Evolutionary conservation across 129 eudicot species (phyloP), one percentile per base, ranked within the genome.

Genomic region (Flaveria brownii): DNA sequence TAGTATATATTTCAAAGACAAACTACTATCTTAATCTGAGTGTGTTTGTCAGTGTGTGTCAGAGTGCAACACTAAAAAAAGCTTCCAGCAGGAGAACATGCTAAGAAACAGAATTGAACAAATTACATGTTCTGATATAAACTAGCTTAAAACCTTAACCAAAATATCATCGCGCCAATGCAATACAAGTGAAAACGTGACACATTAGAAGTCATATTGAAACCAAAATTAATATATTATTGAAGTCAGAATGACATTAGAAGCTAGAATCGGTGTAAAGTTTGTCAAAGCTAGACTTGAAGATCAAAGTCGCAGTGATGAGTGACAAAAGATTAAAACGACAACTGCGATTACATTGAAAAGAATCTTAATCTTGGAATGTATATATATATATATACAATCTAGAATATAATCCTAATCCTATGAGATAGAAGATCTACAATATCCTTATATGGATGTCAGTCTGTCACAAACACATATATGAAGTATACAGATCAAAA

Each of bases 331-430:
- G 9, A 39, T 7, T 66, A 7, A 66, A 66, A 39, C 4, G 1
- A 22, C 2, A 57, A 16, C 33, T 57, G 30, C 13, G 66, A 25
- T 12, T 25, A 62, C 20, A 30, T 30, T 65, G 50, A 65, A n/a
- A 30, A 33, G 28, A 65, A 65, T 47, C 68, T 28, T 33, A 33
- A 64, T 64, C 9, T 30, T 1, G 43, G 5, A 36, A 26, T 62
- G 7, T 22, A 62, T 26, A 11, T 73, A 13, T 39, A 62, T n/a
- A 11, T 59, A 57, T 7, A 41, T 7, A 73, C 73, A 70, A 70
- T 70, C 42, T 46, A 23, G 74, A 3, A 20, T 36, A n/a, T 39
- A 73, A 56, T 23, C 36, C 6, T 25, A 78, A 55, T 23, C 41
- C 6, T 26, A 70, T 10, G 52, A 77, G 15, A 36, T 56, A 11